These are phyloP conservation scores for Coniochaeta prunicola DNA, from an alignment of 2,329 filamentous ascomycete genomes.

Conservation along the genomic window DNA sequence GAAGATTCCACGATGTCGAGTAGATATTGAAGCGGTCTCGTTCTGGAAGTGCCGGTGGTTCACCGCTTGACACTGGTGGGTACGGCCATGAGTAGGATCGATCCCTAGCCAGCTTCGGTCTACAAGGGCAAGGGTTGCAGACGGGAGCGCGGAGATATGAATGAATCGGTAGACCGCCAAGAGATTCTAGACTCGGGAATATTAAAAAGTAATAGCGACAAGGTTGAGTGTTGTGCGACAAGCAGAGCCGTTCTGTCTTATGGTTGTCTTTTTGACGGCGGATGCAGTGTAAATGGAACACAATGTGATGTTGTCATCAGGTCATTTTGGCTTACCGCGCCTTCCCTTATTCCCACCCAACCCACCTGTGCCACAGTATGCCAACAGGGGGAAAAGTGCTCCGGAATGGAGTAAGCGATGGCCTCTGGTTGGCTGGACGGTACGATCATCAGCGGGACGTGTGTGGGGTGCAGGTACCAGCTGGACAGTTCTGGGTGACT, in stretches of 20 bases:
- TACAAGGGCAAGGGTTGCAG: neutral
- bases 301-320: neutral
- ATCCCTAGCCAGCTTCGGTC: neutral
- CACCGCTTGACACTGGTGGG: neutral
- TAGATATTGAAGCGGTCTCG: neutral
- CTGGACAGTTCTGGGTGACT: neutral
- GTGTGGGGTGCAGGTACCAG: neutral
- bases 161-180: neutral
- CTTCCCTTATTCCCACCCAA: neutral
- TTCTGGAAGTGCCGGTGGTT: neutral
- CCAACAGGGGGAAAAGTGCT: neutral
- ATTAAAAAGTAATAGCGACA: neutral
- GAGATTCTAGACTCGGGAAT: neutral
- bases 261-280: neutral
- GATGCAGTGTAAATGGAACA: neutral
- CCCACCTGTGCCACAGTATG: neutral
- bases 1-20: neutral
- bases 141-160: no score
- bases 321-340: neutral
- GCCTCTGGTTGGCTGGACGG: neutral
- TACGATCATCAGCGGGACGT: neutral
- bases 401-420: neutral
- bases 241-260: neutral
- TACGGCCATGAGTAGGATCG: neutral
- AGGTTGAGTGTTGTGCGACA: neutral